Base-by-base conservation (phyloP, 768 basidiomycete species). In the button mushroom (Agaricus bisporus) region DNA sequence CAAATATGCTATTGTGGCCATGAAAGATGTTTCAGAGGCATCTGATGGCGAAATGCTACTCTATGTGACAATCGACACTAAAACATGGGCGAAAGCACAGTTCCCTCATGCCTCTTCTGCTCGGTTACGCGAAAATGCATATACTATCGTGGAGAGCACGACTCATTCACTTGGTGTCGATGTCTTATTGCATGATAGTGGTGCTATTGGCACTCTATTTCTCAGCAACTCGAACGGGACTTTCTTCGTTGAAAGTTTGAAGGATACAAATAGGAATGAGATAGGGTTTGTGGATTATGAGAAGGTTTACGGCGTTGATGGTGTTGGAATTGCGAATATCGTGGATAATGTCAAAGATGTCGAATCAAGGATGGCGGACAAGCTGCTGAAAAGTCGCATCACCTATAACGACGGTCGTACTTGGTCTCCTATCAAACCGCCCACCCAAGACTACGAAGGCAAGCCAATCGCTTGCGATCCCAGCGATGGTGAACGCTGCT, bases 181-280 rank as follows among this genome's bases (percentile, higher is more conserved):
- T 64, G 95, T 98, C 43, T 81, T 95, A 48, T 76, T 90, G 8
- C 81, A 85, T 52, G 80, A 86, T 58, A 67, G 72, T 46, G 74
- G 78, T 55, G 66, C 71, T 3, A 81, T 95, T 41, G 97, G 97
- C 2, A 98, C 95, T 2, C 72, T 99, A 12, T 99, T 98, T 73
- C 87, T 95, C 51, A 90, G 87, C 70, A 97, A 98, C 68, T 91
- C 89, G 36, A 95, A 98, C 61, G 97, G 97, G 3, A 97, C 94
- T 12, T 95, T 83, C 69, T 99, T 98, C 66, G 88, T 93, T 9
- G 80, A 95, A 69, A 88, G 88, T 60, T 75, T 99, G 55, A 81
- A 85, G 69, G 86, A 95, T 63, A 98, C 97, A 4, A 98, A 98
- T 66, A 75, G 97, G 45, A 95, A 98, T 66, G 74, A 79, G 42